Evolutionary conservation across 176 grass and related monocot genomes (phyloP).

Genomic region (Puya raimondii): DNA sequence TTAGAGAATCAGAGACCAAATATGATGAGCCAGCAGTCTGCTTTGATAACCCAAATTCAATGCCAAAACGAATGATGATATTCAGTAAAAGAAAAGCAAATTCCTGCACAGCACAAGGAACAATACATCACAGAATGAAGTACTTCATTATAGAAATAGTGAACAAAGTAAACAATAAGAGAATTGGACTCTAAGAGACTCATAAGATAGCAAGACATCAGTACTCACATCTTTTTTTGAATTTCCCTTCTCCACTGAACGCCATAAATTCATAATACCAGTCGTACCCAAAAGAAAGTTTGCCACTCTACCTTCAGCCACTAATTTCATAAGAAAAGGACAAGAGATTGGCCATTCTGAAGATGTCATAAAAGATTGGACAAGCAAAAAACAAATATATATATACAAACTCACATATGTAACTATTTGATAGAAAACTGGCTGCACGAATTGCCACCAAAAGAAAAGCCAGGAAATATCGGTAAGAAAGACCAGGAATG

Average conservation of each 20-base stretch:
- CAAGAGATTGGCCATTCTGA: not conserved
- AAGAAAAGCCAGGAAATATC: constrained; percentile 43
- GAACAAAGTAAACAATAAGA: constrained; percentile 8
- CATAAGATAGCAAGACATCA: constrained; percentile 12
- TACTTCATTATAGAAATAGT: constrained; percentile 1
- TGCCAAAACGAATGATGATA: constrained; percentile 54
- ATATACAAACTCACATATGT: constrained; percentile 83
- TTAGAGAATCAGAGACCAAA: constrained; percentile 39
- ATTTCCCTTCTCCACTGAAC: constrained; percentile 39
- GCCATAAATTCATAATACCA: constrained; percentile 43
- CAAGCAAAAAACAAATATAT: constrained; percentile 18
- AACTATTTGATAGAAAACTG: constrained; percentile 97
- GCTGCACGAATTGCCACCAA: constrained; percentile 62
- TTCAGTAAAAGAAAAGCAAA: constrained; percentile 73
- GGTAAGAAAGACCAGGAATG: constrained; percentile 24
- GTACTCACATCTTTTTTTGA: constrained; percentile 52
- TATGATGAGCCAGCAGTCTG: constrained; percentile 44
- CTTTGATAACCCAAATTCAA: constrained; percentile 78
- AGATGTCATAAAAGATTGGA: not conserved
- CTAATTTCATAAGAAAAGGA: constrained; percentile 34
- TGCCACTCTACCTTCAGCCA: constrained; percentile 87
- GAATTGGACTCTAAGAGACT: not conserved
- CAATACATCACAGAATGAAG: constrained; percentile 24
- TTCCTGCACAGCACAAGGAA: constrained; percentile 40
- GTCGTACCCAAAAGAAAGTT: constrained; percentile 83